Conservation (phyloP, 352 stramenopile genomes). For the Phytophthora syringae region DNA sequence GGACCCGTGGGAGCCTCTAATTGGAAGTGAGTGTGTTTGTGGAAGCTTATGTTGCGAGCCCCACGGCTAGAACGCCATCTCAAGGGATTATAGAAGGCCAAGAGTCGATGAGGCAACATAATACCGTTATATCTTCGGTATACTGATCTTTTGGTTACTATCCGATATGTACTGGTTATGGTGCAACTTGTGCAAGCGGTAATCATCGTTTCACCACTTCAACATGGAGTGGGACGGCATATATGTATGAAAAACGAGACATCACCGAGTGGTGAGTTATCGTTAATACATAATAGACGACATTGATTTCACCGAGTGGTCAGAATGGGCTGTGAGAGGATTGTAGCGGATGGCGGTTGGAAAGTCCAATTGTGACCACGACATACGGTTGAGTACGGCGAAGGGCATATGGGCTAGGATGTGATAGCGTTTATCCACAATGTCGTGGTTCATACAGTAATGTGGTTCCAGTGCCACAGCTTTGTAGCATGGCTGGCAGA, state of each 20-base stretch:
- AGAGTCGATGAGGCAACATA: background rate
- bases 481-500: background rate
- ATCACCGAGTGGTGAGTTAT: constrained; percentile 11
- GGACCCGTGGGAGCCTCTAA: constrained; percentile 25
- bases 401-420: background rate
- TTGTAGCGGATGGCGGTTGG: constrained; percentile 16
- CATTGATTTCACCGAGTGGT: constrained; percentile 10
- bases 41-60: constrained; percentile 13
- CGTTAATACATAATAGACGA: background rate
- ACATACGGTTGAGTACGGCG: constrained; percentile 10
- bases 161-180: background rate
- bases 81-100: constrained; percentile 5
- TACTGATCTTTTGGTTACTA: no score
- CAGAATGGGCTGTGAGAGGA: constrained; percentile 12
- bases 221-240: background rate
- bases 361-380: constrained; percentile 16
- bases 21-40: constrained; percentile 11
- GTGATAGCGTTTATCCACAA: constrained; percentile 10
- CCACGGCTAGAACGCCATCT: constrained; percentile 5
- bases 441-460: background rate
- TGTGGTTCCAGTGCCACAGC: background rate
- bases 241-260: background rate
- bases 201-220: constrained; percentile 1
- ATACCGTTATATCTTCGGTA: no score
- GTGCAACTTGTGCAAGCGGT: constrained; percentile 3